These are phyloP conservation scores for Apostasia ramifera DNA, from an alignment of 106 monocot genomes.

Conservation along the genomic window DNA sequence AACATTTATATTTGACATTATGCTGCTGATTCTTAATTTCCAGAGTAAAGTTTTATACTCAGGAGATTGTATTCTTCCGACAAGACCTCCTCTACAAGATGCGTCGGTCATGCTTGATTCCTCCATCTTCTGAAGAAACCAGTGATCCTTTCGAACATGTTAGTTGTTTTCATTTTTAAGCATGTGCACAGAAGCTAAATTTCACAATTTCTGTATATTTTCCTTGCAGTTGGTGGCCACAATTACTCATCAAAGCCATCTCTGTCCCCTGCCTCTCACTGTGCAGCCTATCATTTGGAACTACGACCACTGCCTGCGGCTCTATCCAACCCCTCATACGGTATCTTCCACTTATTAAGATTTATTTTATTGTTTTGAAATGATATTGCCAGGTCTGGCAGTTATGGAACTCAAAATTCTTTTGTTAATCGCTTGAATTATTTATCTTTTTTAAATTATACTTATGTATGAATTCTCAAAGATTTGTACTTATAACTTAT, in stretches of 20 bases:
- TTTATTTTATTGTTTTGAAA: neutral
- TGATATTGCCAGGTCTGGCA: neutral
- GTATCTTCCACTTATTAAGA: constrained; percentile 19
- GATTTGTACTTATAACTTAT: no score
- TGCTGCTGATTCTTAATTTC: constrained; percentile 1
- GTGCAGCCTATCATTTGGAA: constrained; percentile 97
- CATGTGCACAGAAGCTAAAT: neutral
- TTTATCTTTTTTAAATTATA: no score
- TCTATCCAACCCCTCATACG: constrained; percentile 92
- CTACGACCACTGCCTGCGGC: constrained; percentile 86
- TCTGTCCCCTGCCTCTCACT: constrained; percentile 90
- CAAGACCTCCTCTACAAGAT: constrained; percentile 91
- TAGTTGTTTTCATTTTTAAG: constrained; percentile 7
- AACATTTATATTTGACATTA: no score
- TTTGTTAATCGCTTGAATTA: no score
- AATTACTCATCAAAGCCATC: constrained; percentile 98
- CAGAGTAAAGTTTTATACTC: constrained; percentile 87
- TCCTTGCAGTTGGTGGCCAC: constrained; percentile 88
- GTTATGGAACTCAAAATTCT: no score
- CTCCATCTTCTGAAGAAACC: constrained; percentile 82
- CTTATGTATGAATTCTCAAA: no score
- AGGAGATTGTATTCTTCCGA: constrained; percentile 94
- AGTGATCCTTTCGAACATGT: constrained; percentile 89
- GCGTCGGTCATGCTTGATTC: constrained; percentile 77
- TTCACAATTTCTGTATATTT: neutral